Percentiles rank a stretch among this genome's conserved stretches.
Conservation (phyloP, 164 flowering plant species). For the Stephania japonica region DNA sequence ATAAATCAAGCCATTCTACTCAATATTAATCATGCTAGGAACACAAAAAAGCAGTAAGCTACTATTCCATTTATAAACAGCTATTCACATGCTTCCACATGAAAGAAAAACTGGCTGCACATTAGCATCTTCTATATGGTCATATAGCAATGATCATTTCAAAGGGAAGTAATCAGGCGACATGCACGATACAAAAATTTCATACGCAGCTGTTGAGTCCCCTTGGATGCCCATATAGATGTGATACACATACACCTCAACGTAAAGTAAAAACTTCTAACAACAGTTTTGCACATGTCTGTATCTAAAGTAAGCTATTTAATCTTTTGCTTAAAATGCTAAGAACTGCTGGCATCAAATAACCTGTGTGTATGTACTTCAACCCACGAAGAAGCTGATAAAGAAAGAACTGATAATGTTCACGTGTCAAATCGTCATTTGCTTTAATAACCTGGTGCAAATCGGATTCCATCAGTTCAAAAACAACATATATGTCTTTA, state of each 20-base stretch:
- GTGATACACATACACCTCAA: no score
- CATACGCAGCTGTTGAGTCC: no score
- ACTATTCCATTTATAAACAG: background rate
- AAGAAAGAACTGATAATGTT: slow-evolving; percentile 94
- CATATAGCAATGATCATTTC: background rate
- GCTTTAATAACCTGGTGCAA: slow-evolving; percentile 96
- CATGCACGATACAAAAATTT: no score
- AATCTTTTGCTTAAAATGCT: background rate
- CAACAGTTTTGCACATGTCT: no score
- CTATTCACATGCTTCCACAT: background rate
- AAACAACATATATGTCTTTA: slow-evolving; percentile 92
- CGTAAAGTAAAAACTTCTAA: no score
- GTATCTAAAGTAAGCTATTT: no score
- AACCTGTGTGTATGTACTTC: slow-evolving; percentile 94
- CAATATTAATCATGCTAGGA: background rate
- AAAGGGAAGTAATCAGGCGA: no score
- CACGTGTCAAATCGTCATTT: slow-evolving; percentile 93
- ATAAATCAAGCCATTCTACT: slow-evolving; percentile 1
- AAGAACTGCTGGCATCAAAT: background rate
- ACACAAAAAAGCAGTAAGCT: background rate
- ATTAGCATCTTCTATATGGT: background rate
- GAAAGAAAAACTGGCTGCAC: background rate
- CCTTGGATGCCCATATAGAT: no score
- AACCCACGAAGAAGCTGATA: slow-evolving; percentile 95
- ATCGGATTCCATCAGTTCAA: slow-evolving; percentile 98